Conservation (phyloP, 1,284 basidiomycete species). For the Tilletiopsis washingtonensis region DNA sequence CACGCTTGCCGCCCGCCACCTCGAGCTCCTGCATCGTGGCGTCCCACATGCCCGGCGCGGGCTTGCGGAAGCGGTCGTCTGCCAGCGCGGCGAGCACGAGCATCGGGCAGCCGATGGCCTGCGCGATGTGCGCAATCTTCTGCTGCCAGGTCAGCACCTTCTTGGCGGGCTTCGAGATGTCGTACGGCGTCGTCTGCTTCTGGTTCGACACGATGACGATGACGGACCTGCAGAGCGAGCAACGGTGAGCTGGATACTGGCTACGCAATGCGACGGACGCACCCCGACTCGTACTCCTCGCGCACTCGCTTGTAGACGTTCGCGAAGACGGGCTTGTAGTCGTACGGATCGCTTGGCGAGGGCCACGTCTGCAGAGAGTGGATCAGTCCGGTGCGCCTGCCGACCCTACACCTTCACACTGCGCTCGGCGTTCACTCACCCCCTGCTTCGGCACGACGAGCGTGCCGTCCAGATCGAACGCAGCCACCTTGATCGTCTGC, state of each 20-base stretch:
- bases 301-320: constrained; percentile 1
- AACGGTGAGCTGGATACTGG: not conserved
- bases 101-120: constrained; percentile 23
- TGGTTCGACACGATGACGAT: constrained; percentile 33
- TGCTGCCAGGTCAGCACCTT: constrained; percentile 21
- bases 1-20: constrained; percentile 10
- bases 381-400: too few species aligned
- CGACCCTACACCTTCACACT: not conserved
- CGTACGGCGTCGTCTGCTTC: constrained; percentile 10
- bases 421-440: not conserved
- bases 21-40: constrained; percentile 3
- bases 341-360: constrained; percentile 22
- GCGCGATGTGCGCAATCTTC: constrained; percentile 23
- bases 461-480: constrained; percentile 36
- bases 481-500: constrained; percentile 16
- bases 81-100: constrained; percentile 27
- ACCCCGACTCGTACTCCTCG: constrained; percentile 5
- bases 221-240: constrained; percentile 1
- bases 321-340: constrained; percentile 10
- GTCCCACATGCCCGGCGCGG: constrained; percentile 28
- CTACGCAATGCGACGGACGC: not conserved
- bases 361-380: constrained; percentile 12
- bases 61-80: constrained; percentile 37
- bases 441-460: constrained; percentile 23
- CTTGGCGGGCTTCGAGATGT: constrained; percentile 4